Conservation (phyloP, 1,139 yeast species). For the Saccharomyces hybrid region DNA sequence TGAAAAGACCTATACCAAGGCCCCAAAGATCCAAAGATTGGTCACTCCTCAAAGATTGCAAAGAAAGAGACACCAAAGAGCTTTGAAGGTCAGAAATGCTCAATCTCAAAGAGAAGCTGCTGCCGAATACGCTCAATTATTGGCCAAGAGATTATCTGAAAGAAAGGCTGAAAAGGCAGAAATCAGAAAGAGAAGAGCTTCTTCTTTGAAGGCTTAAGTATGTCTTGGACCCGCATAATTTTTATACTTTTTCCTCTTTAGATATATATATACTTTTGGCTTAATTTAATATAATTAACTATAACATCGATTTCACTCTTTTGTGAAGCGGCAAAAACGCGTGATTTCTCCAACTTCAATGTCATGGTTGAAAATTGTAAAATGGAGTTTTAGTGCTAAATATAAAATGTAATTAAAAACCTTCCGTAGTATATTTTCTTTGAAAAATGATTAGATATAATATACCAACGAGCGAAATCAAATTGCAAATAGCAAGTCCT, state of each 20-base stretch:
- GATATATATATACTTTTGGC: slow-evolving; percentile 12
- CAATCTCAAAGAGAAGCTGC: slow-evolving; percentile 99
- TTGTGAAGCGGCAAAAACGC: neutral
- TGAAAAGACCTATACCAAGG: slow-evolving; percentile 98
- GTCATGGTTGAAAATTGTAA: neutral
- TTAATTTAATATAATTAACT: slow-evolving; percentile 10
- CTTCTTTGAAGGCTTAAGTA: slow-evolving; percentile 40
- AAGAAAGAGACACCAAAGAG: slow-evolving; percentile 97
- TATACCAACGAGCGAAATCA: slow-evolving; percentile 27
- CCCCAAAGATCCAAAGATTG: slow-evolving; percentile 99
- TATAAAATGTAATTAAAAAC: neutral
- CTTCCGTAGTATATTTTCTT: slow-evolving; percentile 2
- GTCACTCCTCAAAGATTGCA: slow-evolving; percentile 98
- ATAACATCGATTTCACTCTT: neutral
- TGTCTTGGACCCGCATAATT: too few species aligned
- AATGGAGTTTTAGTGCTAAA: neutral
- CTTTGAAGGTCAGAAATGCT: slow-evolving; percentile 93
- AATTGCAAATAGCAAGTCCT: slow-evolving; percentile 42
- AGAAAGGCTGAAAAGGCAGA: slow-evolving; percentile 98
- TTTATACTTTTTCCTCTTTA: slow-evolving; percentile 6
- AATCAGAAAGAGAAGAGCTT: slow-evolving; percentile 99
- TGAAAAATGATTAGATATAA: slow-evolving; percentile 18
- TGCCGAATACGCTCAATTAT: slow-evolving; percentile 98
- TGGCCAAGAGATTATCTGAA: slow-evolving; percentile 97
- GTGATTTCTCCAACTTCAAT: neutral